These are phyloP conservation scores for Malus hybrid DNA, from an alignment of 331 rosid species.

Conservation along the genomic window DNA sequence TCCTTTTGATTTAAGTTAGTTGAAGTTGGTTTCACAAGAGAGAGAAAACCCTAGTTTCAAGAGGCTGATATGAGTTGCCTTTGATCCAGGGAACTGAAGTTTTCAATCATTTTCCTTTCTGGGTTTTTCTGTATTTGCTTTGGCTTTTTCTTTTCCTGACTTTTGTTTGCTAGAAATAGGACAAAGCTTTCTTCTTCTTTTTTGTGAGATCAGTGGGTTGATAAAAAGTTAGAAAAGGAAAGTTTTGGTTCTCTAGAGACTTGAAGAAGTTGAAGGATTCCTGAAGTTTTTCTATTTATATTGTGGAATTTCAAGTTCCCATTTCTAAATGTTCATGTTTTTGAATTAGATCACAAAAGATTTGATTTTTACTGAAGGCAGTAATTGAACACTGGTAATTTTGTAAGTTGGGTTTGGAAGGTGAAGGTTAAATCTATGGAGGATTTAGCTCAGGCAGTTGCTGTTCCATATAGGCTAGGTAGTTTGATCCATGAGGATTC, in stretches of 20 bases:
- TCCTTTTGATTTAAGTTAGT: background rate
- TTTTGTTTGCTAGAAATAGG: slow-evolving; percentile 20
- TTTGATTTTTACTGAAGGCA: background rate
- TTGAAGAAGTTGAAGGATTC: slow-evolving; percentile 19
- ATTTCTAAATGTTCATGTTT: slow-evolving; percentile 13
- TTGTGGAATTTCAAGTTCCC: slow-evolving; percentile 2
- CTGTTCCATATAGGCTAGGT: slow-evolving; percentile 52
- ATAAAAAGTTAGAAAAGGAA: slow-evolving; percentile 20
- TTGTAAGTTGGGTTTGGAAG: slow-evolving; percentile 8
- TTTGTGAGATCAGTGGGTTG: slow-evolving; percentile 26
- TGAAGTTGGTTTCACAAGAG: slow-evolving; percentile 11
- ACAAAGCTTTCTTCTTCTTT: slow-evolving; percentile 14
- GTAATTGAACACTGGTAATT: slow-evolving; percentile 12
- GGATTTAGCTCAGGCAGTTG: slow-evolving; percentile 49
- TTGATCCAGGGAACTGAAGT: slow-evolving; percentile 14
- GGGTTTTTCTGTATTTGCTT: background rate
- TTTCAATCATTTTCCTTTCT: background rate
- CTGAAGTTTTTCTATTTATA: slow-evolving; percentile 19
- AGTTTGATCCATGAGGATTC: slow-evolving; percentile 45
- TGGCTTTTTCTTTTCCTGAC: slow-evolving; percentile 7
- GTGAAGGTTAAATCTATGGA: slow-evolving; percentile 38
- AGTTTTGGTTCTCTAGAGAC: slow-evolving; percentile 22
- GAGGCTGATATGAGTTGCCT: slow-evolving; percentile 22
- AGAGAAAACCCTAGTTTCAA: background rate
- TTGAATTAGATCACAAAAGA: slow-evolving; percentile 1